Conservation (phyloP, 2,329 filamentous ascomycete species). For the Claviceps quebecensis region DNA sequence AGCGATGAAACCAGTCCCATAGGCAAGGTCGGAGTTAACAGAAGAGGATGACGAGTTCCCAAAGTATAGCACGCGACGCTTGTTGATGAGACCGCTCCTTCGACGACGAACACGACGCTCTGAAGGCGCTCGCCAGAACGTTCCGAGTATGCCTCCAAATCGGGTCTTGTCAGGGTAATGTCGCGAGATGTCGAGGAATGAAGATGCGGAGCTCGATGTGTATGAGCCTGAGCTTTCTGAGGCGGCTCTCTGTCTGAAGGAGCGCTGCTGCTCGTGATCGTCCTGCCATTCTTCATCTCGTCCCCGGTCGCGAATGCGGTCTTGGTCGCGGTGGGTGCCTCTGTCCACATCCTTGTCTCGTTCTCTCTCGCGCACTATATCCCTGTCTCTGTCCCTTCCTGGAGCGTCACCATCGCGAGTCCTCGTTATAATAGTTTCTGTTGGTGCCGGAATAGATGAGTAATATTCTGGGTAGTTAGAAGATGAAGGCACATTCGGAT, state of each 20-base stretch:
- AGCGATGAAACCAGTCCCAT: conserved; percentile 46
- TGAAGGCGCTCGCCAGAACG: conserved; percentile 50
- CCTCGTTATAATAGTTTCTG: conserved; percentile 5
- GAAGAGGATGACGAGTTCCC: conserved; percentile 53
- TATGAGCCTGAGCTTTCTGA: conserved; percentile 25
- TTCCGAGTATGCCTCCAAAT: conserved; percentile 40
- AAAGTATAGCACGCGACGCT: conserved; percentile 42
- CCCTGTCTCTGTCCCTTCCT: conserved; percentile 1
- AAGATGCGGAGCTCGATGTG: conserved; percentile 37
- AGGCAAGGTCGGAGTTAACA: conserved; percentile 54
- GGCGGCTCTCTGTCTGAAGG: conserved; percentile 7
- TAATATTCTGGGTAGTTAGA: conserved; percentile 1
- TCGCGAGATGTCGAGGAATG: conserved; percentile 52
- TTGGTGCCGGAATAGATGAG: conserved; percentile 5
- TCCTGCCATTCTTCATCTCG: conserved; percentile 1
- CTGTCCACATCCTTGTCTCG: not conserved
- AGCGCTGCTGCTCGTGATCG: conserved; percentile 8
- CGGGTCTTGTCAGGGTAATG: conserved; percentile 31
- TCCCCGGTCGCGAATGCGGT: not conserved
- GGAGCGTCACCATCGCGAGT: not conserved
- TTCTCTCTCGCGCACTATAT: not conserved
- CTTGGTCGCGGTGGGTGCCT: not conserved
- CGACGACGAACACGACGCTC: conserved; percentile 32
- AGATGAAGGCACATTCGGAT: conserved; percentile 2
- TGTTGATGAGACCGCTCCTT: conserved; percentile 29